Evolutionary conservation across 1,284 basidiomycete genomes (phyloP).

Genomic region (Tylopilus orsonianus): DNA sequence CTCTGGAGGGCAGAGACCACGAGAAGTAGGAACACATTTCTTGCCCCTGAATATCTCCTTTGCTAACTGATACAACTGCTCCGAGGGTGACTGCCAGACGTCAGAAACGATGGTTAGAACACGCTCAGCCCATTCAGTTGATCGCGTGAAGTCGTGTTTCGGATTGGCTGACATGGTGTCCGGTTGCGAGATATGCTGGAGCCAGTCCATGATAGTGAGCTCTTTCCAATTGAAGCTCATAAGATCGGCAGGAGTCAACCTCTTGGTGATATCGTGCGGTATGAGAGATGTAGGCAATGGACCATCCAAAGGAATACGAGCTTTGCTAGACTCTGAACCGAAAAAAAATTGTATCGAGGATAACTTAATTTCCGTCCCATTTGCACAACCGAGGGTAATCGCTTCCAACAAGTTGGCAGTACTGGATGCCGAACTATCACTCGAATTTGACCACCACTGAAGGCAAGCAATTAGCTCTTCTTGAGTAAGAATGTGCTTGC

Average conservation of each 20-base stretch:
- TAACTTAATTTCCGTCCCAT: slow-evolving; percentile 41
- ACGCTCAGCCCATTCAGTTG: no score
- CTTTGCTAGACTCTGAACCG: slow-evolving; percentile 56
- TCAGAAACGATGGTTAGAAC: no score
- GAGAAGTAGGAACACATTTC: no score
- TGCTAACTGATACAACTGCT: no score
- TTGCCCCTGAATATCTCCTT: no score
- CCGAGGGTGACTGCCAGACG: no score
- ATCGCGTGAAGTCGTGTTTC: no score
- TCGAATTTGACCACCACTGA: slow-evolving; percentile 85
- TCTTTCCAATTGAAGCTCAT: slow-evolving; percentile 77
- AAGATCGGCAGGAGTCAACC: slow-evolving; percentile 57
- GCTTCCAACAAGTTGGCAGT: slow-evolving; percentile 53
- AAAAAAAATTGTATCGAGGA: slow-evolving; percentile 69
- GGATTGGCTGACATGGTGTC: no score
- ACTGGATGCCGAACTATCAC: slow-evolving; percentile 46
- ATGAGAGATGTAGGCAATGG: slow-evolving; percentile 79
- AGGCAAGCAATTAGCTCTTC: slow-evolving; percentile 79
- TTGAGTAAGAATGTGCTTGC: slow-evolving; percentile 63
- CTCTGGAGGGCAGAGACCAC: no score
- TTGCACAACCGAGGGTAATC: slow-evolving; percentile 49
- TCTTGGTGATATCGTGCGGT: slow-evolving; percentile 62
- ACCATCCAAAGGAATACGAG: slow-evolving; percentile 47
- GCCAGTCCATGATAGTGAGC: slow-evolving; percentile 74
- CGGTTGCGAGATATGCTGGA: slow-evolving; percentile 63